Evolutionary conservation across 768 basidiomycete species (phyloP), one percentile per base, ranked within the genome.

Genomic region (Tylopilus felleus): DNA sequence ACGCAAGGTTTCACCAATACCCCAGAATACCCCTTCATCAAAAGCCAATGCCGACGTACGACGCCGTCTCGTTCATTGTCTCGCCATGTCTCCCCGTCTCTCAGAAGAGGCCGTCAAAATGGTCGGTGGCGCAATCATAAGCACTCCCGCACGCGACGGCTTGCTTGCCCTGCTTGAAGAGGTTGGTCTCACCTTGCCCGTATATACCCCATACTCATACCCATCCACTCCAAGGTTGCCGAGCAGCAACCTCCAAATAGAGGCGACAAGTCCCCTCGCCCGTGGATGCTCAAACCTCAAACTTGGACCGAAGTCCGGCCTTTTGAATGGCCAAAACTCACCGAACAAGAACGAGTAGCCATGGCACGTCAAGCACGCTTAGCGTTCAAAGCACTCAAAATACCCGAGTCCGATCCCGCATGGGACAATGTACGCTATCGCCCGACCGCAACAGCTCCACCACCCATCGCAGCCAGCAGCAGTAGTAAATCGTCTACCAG

Each of bases 261-360:
- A 28, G 70, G 70, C 2, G 66, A 71, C 52, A 72, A 73, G 21
- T 70, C 74, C 8, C 66, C 74, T 2, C 72, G 73, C 52, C 61
- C 59, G 1, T 90, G 84, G 77, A 62, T 71, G 29, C 79, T 89
- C 55, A 86, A 82, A 57, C 70, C 75, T 22, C 63, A 68, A 19
- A 71, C 80, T 3, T 90, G 88, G 87, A 74, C 74, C 31, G 83
- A 90, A 61, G 83, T 89, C 23, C 82, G 85, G 7, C 88, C 88
- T 0, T 83, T 76, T 53, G 84, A 83, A 56, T 86, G 80, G 77
- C 71, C 76, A 1, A 73, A 72, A 27, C 72, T 86, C 25, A 71
- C 73, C 3, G 78, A 80, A 27, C 46, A 71, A 2, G 80, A 83
- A 42, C 76, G 80, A 5, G 71, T 70, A 8, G 60, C 55, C n/a